Conservation (phyloP, 768 basidiomycete species). For the Crepidotus variabilis region DNA sequence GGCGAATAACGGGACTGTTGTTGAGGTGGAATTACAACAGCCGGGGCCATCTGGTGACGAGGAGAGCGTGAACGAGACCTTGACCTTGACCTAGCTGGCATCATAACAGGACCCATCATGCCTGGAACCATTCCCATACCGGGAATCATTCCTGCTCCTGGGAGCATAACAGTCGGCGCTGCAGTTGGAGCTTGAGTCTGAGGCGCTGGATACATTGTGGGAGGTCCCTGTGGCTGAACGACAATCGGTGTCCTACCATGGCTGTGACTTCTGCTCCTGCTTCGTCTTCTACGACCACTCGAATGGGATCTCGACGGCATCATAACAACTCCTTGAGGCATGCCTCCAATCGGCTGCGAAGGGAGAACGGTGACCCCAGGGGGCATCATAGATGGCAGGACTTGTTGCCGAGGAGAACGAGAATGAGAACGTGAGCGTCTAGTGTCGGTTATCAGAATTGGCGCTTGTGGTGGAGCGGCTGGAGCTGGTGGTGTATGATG, state of each 20-base stretch:
- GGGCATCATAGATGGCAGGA: background rate
- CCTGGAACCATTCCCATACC: background rate
- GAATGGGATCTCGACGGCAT: conserved; percentile 9
- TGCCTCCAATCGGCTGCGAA: conserved; percentile 8
- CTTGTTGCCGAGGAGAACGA: too few relatives aligned
- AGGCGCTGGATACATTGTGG: conserved; percentile 4
- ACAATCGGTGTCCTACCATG: conserved; percentile 4
- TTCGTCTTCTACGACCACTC: background rate
- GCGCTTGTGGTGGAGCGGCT: conserved; percentile 8
- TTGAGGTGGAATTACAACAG: background rate
- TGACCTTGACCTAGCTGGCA: conserved; percentile 12
- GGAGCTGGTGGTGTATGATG: conserved; percentile 14
- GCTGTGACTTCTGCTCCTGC: conserved; percentile 12
- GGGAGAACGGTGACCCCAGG: conserved; percentile 15
- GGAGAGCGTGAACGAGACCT: conserved; percentile 23
- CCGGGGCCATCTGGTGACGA: conserved; percentile 5
- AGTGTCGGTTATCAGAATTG: conserved; percentile 6
- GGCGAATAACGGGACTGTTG: conserved; percentile 3
- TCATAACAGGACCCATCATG: background rate
- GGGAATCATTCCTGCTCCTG: background rate
- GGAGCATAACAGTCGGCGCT: conserved; percentile 1
- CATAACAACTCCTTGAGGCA: conserved; percentile 12
- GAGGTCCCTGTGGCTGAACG: background rate
- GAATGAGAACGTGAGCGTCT: conserved; percentile 2
- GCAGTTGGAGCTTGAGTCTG: conserved; percentile 12